A percentile compares a stretch with the other conserved stretches of the same genome.
These are phyloP conservation scores for Solanum lignicaule DNA, from an alignment of 257 asterid species.

Conservation along the genomic window DNA sequence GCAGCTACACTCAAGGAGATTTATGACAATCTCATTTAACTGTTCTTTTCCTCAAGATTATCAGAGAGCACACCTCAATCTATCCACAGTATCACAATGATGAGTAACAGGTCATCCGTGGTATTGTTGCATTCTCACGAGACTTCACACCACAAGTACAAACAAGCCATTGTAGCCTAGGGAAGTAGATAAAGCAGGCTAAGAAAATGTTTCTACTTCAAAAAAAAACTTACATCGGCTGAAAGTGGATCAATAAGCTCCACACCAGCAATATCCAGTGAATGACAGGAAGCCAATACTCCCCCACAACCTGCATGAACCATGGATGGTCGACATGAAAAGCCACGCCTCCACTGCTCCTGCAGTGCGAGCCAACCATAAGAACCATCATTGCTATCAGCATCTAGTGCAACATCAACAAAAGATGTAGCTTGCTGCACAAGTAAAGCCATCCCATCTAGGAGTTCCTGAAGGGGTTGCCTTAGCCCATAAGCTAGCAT, in stretches of 20 bases:
- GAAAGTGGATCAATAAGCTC: constrained; percentile 98
- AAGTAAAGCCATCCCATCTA: constrained; percentile 86
- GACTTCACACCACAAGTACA: not conserved
- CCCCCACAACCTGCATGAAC: constrained; percentile 99
- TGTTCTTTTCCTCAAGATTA: not conserved
- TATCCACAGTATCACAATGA: not conserved
- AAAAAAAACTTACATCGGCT: constrained; percentile 53
- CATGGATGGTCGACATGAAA: constrained; percentile 98
- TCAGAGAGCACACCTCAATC: not conserved
- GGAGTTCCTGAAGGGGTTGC: constrained; percentile 95
- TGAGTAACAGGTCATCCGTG: not conserved
- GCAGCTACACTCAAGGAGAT: not conserved
- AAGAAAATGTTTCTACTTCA: not conserved
- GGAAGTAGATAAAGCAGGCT: not conserved
- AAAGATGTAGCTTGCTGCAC: constrained; percentile 98
- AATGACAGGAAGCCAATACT: constrained; percentile 83
- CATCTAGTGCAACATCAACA: constrained; percentile 93
- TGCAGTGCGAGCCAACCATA: constrained; percentile 95
- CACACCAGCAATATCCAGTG: constrained; percentile 89
- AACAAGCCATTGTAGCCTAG: not conserved
- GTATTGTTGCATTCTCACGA: not conserved
- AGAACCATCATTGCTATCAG: constrained; percentile 95
- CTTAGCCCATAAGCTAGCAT: constrained; percentile 86
- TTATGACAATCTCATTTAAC: not conserved
- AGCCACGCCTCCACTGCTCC: constrained; percentile 97